These are phyloP conservation scores for Carex sylvatica DNA, from an alignment of 202 grass and related monocot species.

Conservation along the genomic window DNA sequence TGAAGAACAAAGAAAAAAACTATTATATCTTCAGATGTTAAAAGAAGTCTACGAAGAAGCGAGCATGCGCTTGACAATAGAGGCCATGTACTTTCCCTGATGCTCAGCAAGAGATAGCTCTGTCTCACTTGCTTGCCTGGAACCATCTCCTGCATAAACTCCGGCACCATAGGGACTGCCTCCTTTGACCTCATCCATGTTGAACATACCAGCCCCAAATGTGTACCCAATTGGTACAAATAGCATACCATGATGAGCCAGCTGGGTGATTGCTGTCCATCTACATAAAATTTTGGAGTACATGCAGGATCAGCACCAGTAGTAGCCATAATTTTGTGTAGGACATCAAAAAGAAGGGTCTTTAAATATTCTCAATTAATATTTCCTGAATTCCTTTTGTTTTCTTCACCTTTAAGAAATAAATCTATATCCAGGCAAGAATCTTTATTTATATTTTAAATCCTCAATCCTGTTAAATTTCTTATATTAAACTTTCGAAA, in stretches of 20 bases:
- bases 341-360: neutral
- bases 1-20: neutral
- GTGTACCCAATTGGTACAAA: constrained; percentile 97
- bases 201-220: constrained; percentile 86
- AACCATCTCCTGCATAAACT: constrained; percentile 86
- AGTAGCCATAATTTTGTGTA: neutral
- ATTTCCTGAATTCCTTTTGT: neutral
- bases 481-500: neutral
- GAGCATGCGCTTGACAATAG: constrained; percentile 54
- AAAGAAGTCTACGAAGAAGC: constrained; percentile 6
- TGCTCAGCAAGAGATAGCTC: constrained; percentile 85
- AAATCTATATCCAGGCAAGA: neutral
- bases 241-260: constrained; percentile 95
- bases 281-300: constrained; percentile 27
- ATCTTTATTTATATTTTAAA: neutral
- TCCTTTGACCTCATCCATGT: constrained; percentile 89
- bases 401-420: neutral
- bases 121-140: constrained; percentile 63
- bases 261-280: constrained; percentile 97
- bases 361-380: neutral
- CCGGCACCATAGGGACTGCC: constrained; percentile 96
- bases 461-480: neutral
- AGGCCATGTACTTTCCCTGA: constrained; percentile 97
- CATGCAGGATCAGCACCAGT: neutral
- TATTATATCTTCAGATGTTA: constrained; percentile 3